A percentile compares a stretch with the other conserved stretches of the same genome.
Conservation (phyloP, 441 rosid species). For the Isatis lusitanica region DNA sequence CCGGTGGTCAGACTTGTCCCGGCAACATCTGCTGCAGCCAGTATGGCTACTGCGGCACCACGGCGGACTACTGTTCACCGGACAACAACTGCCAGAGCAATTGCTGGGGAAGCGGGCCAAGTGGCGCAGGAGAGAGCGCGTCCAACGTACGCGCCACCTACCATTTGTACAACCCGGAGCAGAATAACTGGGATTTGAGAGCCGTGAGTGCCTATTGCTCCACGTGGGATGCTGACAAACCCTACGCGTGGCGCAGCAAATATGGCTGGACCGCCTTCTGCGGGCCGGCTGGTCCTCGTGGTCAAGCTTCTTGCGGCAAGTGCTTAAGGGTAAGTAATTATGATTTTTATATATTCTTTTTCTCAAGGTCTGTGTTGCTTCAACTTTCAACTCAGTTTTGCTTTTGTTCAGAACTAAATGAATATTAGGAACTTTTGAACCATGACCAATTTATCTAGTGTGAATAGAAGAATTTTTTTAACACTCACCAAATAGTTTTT, state of each 20-base stretch:
- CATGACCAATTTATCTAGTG: neutral
- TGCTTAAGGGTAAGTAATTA: constrained; percentile 47
- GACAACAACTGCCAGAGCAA: constrained; percentile 45
- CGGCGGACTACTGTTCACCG: constrained; percentile 49
- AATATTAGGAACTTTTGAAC: neutral
- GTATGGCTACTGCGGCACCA: constrained; percentile 51
- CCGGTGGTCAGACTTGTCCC: constrained; percentile 46
- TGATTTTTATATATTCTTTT: neutral
- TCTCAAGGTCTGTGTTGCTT: neutral
- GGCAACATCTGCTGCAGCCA: constrained; percentile 55
- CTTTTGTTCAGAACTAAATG: neutral
- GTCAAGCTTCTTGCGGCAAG: constrained; percentile 60
- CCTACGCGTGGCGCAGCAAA: constrained; percentile 48
- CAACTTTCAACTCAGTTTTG: neutral
- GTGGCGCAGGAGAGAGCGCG: constrained; percentile 40
- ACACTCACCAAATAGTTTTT: neutral
- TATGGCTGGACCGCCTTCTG: constrained; percentile 69
- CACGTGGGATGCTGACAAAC: constrained; percentile 60
- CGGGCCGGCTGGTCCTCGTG: constrained; percentile 48
- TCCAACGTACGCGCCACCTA: constrained; percentile 52
- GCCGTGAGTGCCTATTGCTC: constrained; percentile 48
- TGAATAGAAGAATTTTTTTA: neutral
- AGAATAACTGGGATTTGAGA: constrained; percentile 45
- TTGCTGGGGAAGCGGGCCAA: constrained; percentile 31
- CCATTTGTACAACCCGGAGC: constrained; percentile 46